These are phyloP conservation scores for Fraxinus platypoda DNA, from an alignment of 305 asterid genomes.

Conservation along the genomic window DNA sequence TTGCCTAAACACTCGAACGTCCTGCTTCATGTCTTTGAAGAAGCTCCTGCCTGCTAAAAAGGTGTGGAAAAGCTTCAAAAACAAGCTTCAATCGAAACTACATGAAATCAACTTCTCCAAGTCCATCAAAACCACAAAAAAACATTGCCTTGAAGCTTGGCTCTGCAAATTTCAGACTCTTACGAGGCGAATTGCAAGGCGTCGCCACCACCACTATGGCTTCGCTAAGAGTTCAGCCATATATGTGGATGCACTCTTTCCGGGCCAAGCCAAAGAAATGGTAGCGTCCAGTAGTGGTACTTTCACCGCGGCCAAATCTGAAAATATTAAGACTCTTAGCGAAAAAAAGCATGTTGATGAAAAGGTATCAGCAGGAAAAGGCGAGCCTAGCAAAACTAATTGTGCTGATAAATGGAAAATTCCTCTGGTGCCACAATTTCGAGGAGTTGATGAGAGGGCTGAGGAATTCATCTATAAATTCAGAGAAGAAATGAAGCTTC, in stretches of 20 bases:
- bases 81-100: constrained; percentile 28
- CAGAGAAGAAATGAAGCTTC: constrained; percentile 55
- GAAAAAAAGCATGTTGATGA: not conserved
- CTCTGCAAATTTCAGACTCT: constrained; percentile 19
- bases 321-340: not conserved
- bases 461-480: constrained; percentile 66
- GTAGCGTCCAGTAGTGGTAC: constrained; percentile 20
- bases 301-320: not conserved
- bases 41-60: constrained; percentile 37
- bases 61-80: constrained; percentile 38
- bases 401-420: constrained; percentile 33
- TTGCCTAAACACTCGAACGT: constrained; percentile 27
- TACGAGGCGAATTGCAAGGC: constrained; percentile 12
- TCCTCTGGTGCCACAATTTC: constrained; percentile 29
- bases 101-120: constrained; percentile 20
- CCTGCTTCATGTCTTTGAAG: constrained; percentile 32
- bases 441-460: constrained; percentile 65
- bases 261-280: constrained; percentile 20
- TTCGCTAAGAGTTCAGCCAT: constrained; percentile 25
- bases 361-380: constrained; percentile 4
- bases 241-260: constrained; percentile 36
- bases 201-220: constrained; percentile 7
- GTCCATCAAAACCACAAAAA: constrained; percentile 29
- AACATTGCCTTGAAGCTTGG: constrained; percentile 10
- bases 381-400: constrained; percentile 7